Percentiles rank a stretch among this genome's conserved stretches.
phyloP scores from a whole-genome alignment of 2,329 filamentous ascomycete species.

The Rhynchosporium agropyri region DNA sequence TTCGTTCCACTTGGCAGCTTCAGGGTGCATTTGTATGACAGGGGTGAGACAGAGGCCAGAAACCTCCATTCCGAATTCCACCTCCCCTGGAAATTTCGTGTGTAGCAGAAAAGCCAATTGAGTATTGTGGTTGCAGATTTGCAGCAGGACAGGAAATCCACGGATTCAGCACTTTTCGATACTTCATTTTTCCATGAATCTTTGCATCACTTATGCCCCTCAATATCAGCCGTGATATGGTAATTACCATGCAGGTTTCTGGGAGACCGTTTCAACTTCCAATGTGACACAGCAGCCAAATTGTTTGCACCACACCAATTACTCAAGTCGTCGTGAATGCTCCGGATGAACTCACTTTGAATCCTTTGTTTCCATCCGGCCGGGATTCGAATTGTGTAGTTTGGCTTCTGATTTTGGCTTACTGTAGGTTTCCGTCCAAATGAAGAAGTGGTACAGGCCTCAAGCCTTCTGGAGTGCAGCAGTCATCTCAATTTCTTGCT shows the following conservation, averaged over 20 bases:
- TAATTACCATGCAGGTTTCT: conserved; percentile 24
- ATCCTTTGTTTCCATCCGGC: conserved; percentile 4
- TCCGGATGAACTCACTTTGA: conserved; percentile 24
- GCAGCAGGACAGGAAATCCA: conserved; percentile 18
- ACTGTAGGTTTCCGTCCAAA: conserved; percentile 5
- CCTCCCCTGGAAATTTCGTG: conserved; percentile 30
- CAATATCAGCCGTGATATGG: conserved; percentile 31
- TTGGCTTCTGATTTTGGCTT: conserved; percentile 2
- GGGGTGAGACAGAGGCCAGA: background rate
- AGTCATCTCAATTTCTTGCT: background rate
- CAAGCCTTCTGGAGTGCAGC: conserved; percentile 13
- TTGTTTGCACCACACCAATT: conserved; percentile 35
- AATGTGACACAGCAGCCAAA: conserved; percentile 26
- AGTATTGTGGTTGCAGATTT: conserved; percentile 32
- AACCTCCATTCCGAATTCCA: conserved; percentile 18
- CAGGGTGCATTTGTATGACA: background rate
- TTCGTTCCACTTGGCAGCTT: conserved; percentile 3
- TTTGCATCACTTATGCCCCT: conserved; percentile 23
- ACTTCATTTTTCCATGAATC: conserved; percentile 30
- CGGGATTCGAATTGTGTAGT: background rate
- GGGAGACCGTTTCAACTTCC: conserved; percentile 35
- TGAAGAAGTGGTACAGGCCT: conserved; percentile 14
- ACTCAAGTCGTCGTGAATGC: conserved; percentile 21
- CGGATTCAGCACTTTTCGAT: conserved; percentile 28
- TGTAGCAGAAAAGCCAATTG: conserved; percentile 25